Base-by-base conservation (phyloP, 2,329 filamentous ascomycete genomes). In the Shiraia bambusicola region DNA sequence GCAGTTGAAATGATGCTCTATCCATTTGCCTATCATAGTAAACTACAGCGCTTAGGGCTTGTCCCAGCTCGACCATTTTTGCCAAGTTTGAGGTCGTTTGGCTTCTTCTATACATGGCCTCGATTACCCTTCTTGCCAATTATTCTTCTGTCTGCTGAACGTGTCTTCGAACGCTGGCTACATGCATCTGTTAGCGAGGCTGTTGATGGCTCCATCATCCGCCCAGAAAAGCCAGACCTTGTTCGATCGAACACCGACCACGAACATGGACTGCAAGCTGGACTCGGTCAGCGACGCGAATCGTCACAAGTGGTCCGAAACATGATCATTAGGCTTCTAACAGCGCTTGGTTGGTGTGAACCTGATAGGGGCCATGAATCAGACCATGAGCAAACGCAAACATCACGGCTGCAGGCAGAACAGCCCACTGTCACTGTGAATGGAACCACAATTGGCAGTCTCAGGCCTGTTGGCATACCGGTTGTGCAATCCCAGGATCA, bases 11-110 rank as follows among this genome's bases (percentile, higher is more conserved):
- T 65, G 4, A 22, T 61, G 3, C 60, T 61, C 37, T 67, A 58
- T 40, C 63, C 65, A 3, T 54, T 67, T n/a, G 53, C 51, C 6
- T 65, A 67, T 30, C 58, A 66, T 46, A 52, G 54, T 4, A 47
- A 40, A 30, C 43, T 67, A 14, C 65, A 67, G 50, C 47, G 59
- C 19, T 45, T 68, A 24, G 63, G 61, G 2, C 53, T 68, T 6
- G 31, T 59, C 9, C 50, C 63, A 27, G 52, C 61, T 28, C 50
- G 41, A 14, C 61, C 61, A 14, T 37, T 65, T 6, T 44, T 65
- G 10, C 64, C 65, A 11, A 38, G 45, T 12, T 58, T 56, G 52
- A 53, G 30, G 25, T 45, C 59, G 1, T 59, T 66, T 26, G 48
- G 63, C 1, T 62, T 66, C 27, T 64, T 61, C n/a, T 19, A 30